Conservation (phyloP, 140 eudicot species). For the Senecio squalidus region DNA sequence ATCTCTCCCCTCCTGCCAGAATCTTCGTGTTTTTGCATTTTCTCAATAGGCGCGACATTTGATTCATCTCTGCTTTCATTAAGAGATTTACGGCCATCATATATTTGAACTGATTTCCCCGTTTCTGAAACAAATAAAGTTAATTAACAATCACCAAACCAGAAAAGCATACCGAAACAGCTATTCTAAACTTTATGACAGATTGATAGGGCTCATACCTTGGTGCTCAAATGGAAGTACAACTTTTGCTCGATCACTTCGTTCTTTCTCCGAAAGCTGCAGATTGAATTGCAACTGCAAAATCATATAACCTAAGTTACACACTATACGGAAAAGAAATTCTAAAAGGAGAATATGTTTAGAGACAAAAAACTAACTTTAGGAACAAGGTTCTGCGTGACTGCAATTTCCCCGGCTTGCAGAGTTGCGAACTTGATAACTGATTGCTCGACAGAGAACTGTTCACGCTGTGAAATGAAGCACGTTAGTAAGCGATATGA, state of each 20-base stretch:
- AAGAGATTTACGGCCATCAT: conserved; percentile 76
- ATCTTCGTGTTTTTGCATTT: conserved; percentile 28
- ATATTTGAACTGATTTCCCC: conserved; percentile 61
- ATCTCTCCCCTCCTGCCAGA: conserved; percentile 80
- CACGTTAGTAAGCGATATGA: conserved; percentile 3
- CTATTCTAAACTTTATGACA: neutral
- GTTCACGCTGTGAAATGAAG: conserved; percentile 49
- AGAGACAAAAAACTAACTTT: conserved; percentile 49
- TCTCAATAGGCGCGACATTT: conserved; percentile 28
- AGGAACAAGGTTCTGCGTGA: conserved; percentile 76
- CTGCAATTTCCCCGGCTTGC: conserved; percentile 40
- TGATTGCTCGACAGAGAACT: conserved; percentile 46
- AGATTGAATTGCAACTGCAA: conserved; percentile 90
- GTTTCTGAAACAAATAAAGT: conserved; percentile 38
- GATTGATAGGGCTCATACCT: conserved; percentile 38
- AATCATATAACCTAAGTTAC: conserved; percentile 1
- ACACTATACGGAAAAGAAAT: neutral
- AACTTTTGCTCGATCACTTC: conserved; percentile 75
- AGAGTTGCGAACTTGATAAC: conserved; percentile 50
- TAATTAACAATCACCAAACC: neutral
- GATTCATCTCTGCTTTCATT: conserved; percentile 27
- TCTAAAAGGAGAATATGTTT: neutral
- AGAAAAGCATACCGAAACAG: neutral
- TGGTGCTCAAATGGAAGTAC: conserved; percentile 99
- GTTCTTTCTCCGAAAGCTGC: conserved; percentile 83